These are phyloP conservation scores for Tilletia caries DNA, from an alignment of 1,284 basidiomycete genomes.

Conservation along the genomic window DNA sequence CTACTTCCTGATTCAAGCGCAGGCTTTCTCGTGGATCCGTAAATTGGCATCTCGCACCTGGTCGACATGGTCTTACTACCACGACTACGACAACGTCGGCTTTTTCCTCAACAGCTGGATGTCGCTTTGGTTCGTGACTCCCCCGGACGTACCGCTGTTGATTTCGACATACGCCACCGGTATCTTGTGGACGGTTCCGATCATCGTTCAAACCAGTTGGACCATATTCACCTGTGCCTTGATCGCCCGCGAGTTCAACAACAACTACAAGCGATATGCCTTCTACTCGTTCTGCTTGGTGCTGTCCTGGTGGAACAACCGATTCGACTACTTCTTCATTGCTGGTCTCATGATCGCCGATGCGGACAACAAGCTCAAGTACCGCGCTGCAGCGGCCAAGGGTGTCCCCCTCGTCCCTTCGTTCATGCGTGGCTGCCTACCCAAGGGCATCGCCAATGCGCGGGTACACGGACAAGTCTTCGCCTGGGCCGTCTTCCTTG, in stretches of 20 bases:
- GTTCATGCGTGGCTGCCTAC: conserved; percentile 2
- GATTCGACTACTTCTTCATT: conserved; percentile 48
- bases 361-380: conserved; percentile 42
- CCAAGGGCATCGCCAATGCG: conserved; percentile 9
- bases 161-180: conserved; percentile 44
- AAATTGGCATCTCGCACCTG: conserved; percentile 40
- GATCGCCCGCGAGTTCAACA: conserved; percentile 43
- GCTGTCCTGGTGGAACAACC: conserved; percentile 44
- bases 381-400: conserved; percentile 35
- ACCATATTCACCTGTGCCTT: conserved; percentile 38
- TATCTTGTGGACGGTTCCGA: conserved; percentile 48
- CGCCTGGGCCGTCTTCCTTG: conserved; percentile 42
- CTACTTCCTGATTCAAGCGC: conserved; percentile 45
- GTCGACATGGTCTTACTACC: conserved; percentile 47
- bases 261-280: conserved; percentile 37
- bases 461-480: conserved; percentile 37
- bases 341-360: conserved; percentile 43
- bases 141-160: conserved; percentile 33
- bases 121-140: conserved; percentile 42
- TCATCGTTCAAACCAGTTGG: conserved; percentile 45
- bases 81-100: conserved; percentile 42
- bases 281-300: conserved; percentile 40
- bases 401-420: conserved; percentile 30
- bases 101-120: conserved; percentile 39
- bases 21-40: conserved; percentile 43